Conservation (phyloP, 768 basidiomycete genomes). For the Podaxis sp. region DNA sequence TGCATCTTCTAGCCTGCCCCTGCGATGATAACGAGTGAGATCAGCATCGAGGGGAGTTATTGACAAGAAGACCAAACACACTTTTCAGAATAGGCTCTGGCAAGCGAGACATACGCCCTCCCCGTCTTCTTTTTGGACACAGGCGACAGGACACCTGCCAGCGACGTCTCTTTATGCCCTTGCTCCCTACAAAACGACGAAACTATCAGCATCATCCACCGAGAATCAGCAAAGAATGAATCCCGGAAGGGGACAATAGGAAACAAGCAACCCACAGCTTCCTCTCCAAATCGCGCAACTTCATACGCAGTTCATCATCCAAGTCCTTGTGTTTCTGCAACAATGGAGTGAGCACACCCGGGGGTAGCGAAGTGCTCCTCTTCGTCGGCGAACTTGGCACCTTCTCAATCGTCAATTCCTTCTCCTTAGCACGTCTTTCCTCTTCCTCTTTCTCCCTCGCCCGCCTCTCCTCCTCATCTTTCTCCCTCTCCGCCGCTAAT, state of each 20-base stretch:
- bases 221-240: constrained; percentile 4
- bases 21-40: constrained; percentile 21
- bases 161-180: constrained; percentile 54
- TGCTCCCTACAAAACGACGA: constrained; percentile 42
- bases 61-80: constrained; percentile 27
- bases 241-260: not conserved
- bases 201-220: not conserved
- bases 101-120: constrained; percentile 78
- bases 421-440: constrained; percentile 12
- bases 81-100: constrained; percentile 79
- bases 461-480: constrained; percentile 31
- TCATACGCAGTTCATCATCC: constrained; percentile 60
- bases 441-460: constrained; percentile 27
- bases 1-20: constrained; percentile 77
- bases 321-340: constrained; percentile 63
- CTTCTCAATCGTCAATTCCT: constrained; percentile 5
- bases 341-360: constrained; percentile 55
- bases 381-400: constrained; percentile 31
- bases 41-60: not conserved
- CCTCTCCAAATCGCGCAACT: constrained; percentile 65
- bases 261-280: constrained; percentile 52
- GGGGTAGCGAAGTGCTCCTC: constrained; percentile 32
- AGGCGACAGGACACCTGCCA: constrained; percentile 63
- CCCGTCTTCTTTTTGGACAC: constrained; percentile 79
- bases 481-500: constrained; percentile 44